A percentile compares a stretch with the other conserved stretches of the same genome.
These are phyloP conservation scores for Diophrys appendiculata DNA, from an alignment of 73 alveolate species.

Conservation along the genomic window DNA sequence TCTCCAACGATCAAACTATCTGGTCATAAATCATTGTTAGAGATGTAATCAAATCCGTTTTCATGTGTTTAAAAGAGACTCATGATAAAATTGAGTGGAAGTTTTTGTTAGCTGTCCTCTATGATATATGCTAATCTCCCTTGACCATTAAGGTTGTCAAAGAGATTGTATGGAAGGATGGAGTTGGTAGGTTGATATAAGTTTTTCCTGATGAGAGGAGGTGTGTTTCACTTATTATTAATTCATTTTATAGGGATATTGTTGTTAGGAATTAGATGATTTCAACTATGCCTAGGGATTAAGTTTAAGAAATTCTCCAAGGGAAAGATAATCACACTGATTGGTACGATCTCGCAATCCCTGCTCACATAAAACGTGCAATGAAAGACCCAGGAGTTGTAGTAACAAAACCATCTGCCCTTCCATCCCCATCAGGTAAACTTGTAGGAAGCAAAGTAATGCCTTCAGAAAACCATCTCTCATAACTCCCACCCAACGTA, in stretches of 20 bases:
- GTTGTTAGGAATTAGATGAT: conserved; percentile 49
- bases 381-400: too few relatives aligned
- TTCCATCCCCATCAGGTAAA: neutral
- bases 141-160: conserved; percentile 35
- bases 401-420: neutral
- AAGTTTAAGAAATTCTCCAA: conserved; percentile 31
- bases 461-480: neutral
- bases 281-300: conserved; percentile 41
- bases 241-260: conserved; percentile 30
- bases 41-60: conserved; percentile 36
- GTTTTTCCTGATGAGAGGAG: conserved; percentile 37
- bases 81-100: conserved; percentile 50
- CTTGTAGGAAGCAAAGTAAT: neutral
- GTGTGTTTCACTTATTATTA: conserved; percentile 27
- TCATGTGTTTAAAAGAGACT: conserved; percentile 5
- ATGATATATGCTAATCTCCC: conserved; percentile 43
- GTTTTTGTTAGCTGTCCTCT: conserved; percentile 40
- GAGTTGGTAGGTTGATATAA: conserved; percentile 35
- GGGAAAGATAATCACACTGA: conserved; percentile 26
- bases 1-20: conserved; percentile 37
- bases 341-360: conserved; percentile 42
- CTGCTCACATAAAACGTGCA: conserved; percentile 45
- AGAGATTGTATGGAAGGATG: conserved; percentile 56
- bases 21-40: conserved; percentile 46
- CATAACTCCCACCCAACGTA: conserved; percentile 2